A percentile compares a stretch with the other conserved stretches of the same genome.
Evolutionary conservation across 75 land plant species (phyloP).

Genomic region (Pinus taeda): DNA sequence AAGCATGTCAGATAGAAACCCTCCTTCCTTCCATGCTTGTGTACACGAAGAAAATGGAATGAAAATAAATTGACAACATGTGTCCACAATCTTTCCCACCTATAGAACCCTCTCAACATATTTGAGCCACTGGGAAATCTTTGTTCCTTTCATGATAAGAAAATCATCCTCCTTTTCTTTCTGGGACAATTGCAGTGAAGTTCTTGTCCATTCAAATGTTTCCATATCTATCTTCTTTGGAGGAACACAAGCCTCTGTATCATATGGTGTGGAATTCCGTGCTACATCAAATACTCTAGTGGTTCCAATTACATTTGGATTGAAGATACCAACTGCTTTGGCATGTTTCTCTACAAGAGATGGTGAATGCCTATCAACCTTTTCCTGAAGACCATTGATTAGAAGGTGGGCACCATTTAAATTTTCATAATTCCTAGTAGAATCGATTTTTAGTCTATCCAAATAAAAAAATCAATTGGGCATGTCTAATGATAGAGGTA

Average conservation of each 20-base stretch:
- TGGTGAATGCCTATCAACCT: neutral
- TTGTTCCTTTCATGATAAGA: constrained; percentile 24
- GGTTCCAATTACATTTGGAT: neutral
- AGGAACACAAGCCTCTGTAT: neutral
- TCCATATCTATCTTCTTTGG: constrained; percentile 10
- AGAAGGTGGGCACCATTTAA: neutral
- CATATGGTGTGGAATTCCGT: neutral
- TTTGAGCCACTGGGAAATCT: constrained; percentile 28
- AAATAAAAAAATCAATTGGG: no score
- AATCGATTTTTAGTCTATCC: neutral
- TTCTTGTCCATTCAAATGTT: constrained; percentile 29
- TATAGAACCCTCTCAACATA: constrained; percentile 18
- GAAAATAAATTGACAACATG: neutral
- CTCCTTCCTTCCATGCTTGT: neutral
- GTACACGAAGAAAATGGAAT: neutral
- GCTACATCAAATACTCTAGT: neutral
- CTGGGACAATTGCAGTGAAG: constrained; percentile 15
- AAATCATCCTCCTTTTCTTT: constrained; percentile 37
- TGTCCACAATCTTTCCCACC: constrained; percentile 4
- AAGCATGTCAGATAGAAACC: neutral
- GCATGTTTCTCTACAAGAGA: neutral
- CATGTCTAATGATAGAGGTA: no score
- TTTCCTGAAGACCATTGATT: neutral
- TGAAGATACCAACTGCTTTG: constrained; percentile 1
- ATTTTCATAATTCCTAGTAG: constrained; percentile 1